Evolutionary conservation across 192 early-diverging fungal species (phyloP).

Genomic region (Coemansia guatemalensis): DNA sequence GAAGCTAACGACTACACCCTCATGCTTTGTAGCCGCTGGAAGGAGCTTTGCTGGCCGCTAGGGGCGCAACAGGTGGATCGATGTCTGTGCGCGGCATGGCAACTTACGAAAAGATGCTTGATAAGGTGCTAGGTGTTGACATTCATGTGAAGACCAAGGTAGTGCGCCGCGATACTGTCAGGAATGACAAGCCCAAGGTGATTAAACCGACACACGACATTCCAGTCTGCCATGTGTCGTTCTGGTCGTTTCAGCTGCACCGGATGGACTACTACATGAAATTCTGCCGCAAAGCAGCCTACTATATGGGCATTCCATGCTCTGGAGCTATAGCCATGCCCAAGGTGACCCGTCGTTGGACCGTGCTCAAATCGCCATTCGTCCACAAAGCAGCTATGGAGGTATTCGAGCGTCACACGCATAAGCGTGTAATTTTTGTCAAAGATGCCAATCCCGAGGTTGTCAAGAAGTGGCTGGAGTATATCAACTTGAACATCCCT

Average conservation of each 20-base stretch:
- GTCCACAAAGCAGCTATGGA: slow-evolving; percentile 96
- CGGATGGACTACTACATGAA: slow-evolving; percentile 85
- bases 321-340: slow-evolving; percentile 70
- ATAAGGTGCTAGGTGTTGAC: slow-evolving; percentile 47
- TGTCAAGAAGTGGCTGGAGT: slow-evolving; percentile 74
- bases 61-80: no score
- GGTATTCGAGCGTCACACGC: slow-evolving; percentile 91
- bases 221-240: slow-evolving; percentile 72
- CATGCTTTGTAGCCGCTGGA: no score
- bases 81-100: slow-evolving; percentile 14
- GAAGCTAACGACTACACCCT: no score
- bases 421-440: slow-evolving; percentile 78
- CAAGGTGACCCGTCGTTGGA: slow-evolving; percentile 75
- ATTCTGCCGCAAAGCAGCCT: slow-evolving; percentile 83
- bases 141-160: slow-evolving; percentile 28
- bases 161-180: slow-evolving; percentile 23
- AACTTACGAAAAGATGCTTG: slow-evolving; percentile 39
- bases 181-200: slow-evolving; percentile 24
- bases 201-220: slow-evolving; percentile 61
- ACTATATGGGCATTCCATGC: slow-evolving; percentile 69
- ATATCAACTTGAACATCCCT: slow-evolving; percentile 80
- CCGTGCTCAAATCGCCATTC: slow-evolving; percentile 90
- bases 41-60: no score
- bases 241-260: slow-evolving; percentile 77
- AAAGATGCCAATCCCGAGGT: slow-evolving; percentile 74